Evolutionary conservation across 768 basidiomycete species (phyloP).

Genomic region (Strobilomyces echinocephalus): DNA sequence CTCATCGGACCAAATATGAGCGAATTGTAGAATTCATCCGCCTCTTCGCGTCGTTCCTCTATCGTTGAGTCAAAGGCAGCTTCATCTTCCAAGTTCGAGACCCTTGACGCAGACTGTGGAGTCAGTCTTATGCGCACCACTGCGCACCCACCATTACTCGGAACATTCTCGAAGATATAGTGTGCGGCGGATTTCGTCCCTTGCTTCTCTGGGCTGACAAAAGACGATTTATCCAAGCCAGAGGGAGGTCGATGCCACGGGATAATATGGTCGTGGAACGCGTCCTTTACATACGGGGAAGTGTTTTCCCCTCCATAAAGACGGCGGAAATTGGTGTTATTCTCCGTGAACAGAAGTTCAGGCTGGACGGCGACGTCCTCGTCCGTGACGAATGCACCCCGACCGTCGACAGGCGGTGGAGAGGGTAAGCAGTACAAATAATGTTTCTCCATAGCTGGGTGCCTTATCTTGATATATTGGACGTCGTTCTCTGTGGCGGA

Average conservation of each 20-base stretch:
- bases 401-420: slow-evolving; percentile 80
- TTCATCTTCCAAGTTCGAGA: slow-evolving; percentile 83
- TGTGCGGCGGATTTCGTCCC: slow-evolving; percentile 96
- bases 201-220: slow-evolving; percentile 78
- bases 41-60: slow-evolving; percentile 88
- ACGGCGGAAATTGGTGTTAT: slow-evolving; percentile 92
- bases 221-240: slow-evolving; percentile 27
- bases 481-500: slow-evolving; percentile 46
- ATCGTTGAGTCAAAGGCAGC: slow-evolving; percentile 81
- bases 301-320: slow-evolving; percentile 87
- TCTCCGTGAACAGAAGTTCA: slow-evolving; percentile 90
- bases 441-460: slow-evolving; percentile 69
- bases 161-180: slow-evolving; percentile 82
- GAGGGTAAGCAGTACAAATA: slow-evolving; percentile 88
- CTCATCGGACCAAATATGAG: slow-evolving; percentile 80
- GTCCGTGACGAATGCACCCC: slow-evolving; percentile 58
- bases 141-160: slow-evolving; percentile 87
- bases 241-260: slow-evolving; percentile 65
- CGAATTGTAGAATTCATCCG: slow-evolving; percentile 90
- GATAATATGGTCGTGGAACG: slow-evolving; percentile 97
- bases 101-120: slow-evolving; percentile 64
- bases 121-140: slow-evolving; percentile 94
- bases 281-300: slow-evolving; percentile 86
- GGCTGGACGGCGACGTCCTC: slow-evolving; percentile 64
- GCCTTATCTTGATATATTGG: slow-evolving; percentile 64